Conservation (phyloP, 2,329 filamentous ascomycete genomes). For the Fusarium solani-melongenae region DNA sequence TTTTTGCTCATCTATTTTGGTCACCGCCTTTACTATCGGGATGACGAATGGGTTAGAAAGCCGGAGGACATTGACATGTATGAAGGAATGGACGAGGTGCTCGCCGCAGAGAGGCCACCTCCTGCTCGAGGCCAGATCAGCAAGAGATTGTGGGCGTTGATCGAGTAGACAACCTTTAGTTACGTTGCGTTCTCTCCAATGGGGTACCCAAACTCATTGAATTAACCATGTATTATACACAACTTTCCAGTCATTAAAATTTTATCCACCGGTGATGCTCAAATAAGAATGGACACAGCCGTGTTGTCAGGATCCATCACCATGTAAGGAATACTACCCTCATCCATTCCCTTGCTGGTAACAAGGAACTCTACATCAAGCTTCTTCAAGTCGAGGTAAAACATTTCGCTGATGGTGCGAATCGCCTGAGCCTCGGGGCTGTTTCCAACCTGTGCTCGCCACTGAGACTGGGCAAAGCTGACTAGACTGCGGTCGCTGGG, state of each 20-base stretch:
- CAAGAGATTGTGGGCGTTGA: not conserved
- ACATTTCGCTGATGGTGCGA: constrained; percentile 13
- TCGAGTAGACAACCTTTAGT: not conserved
- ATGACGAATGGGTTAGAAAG: not conserved
- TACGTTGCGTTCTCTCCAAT: not conserved
- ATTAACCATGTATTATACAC: not conserved
- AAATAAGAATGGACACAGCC: constrained; percentile 47
- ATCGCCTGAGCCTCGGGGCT: constrained; percentile 31
- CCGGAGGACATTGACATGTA: not conserved
- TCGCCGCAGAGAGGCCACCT: not conserved
- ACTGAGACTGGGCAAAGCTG: constrained; percentile 54
- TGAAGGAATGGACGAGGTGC: not conserved
- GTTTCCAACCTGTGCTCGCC: constrained; percentile 43
- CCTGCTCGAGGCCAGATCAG: not conserved
- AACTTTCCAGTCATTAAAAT: not conserved
- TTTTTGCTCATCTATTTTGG: constrained; percentile 16
- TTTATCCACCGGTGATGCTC: not conserved
- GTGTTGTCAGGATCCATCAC: constrained; percentile 52
- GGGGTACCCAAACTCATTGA: not conserved
- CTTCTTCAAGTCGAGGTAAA: constrained; percentile 44
- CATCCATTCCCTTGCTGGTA: constrained; percentile 48
- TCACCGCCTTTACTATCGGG: not conserved
- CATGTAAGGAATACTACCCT: constrained; percentile 50
- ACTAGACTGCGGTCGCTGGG: constrained; percentile 53
- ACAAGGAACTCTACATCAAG: constrained; percentile 45